Conservation (phyloP, 1,139 yeast genomes). For the Yamadazyma songkhlaensis region DNA sequence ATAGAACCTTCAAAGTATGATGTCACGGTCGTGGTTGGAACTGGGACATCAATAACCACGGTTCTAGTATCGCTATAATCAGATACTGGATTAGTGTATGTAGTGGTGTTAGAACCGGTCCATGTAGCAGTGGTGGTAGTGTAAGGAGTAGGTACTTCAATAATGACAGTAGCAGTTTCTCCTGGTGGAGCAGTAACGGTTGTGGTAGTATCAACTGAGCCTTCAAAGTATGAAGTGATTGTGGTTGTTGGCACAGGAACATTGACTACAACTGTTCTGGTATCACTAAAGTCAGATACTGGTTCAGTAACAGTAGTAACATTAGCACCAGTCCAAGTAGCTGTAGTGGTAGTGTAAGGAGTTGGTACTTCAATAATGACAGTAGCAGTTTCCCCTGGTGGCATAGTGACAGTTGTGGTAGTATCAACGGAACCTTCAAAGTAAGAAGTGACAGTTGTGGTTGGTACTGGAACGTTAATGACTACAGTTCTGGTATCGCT, state of each 20-base stretch:
- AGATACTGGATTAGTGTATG: too few relatives aligned
- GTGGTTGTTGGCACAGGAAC: constrained; percentile 11
- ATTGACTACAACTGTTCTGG: constrained; percentile 11
- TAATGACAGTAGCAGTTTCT: constrained; percentile 12
- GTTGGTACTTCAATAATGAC: constrained; percentile 11
- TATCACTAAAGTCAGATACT: constrained; percentile 1
- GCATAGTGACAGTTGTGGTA: constrained; percentile 11
- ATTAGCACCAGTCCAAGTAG: neutral
- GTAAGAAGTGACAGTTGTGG: constrained; percentile 16
- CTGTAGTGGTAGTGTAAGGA: constrained; percentile 8
- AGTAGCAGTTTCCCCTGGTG: constrained; percentile 10
- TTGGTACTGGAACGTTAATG: constrained; percentile 12
- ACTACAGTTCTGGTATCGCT: too few relatives aligned
- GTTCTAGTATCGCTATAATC: too few relatives aligned
- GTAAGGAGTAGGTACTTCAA: neutral
- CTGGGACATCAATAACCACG: too few relatives aligned
- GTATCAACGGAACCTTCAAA: constrained; percentile 7
- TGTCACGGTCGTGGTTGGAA: too few relatives aligned
- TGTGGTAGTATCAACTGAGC: neutral
- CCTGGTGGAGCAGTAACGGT: constrained; percentile 9
- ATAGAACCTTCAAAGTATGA: too few relatives aligned
- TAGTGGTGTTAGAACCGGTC: too few relatives aligned
- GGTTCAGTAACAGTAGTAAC: neutral
- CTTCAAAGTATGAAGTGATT: neutral
- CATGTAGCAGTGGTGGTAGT: too few relatives aligned